These are phyloP conservation scores for Umbelopsis ramanniana DNA, from an alignment of 192 early-diverging fungal species.

Conservation along the genomic window DNA sequence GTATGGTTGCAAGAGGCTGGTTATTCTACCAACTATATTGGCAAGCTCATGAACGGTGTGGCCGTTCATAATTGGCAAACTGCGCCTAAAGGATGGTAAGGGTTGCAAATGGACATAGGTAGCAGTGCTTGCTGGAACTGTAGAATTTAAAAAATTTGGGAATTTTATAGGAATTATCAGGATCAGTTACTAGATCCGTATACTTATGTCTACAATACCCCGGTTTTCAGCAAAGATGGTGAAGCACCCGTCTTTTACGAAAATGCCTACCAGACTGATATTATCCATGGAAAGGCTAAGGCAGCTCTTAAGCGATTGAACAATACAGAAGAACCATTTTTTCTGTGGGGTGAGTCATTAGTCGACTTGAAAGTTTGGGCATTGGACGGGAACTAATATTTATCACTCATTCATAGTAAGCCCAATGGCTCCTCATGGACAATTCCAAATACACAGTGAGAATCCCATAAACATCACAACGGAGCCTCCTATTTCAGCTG, in stretches of 20 bases:
- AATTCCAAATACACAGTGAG: constrained; percentile 47
- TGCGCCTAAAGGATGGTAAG: constrained; percentile 36
- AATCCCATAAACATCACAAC: neutral
- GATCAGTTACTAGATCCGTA: constrained; percentile 56
- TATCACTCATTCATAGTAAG: constrained; percentile 46
- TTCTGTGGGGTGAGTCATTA: constrained; percentile 38
- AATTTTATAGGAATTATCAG: constrained; percentile 5
- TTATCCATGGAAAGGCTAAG: constrained; percentile 54
- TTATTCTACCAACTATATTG: constrained; percentile 68
- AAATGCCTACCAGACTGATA: constrained; percentile 59
- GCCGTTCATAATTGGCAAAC: constrained; percentile 41
- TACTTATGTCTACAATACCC: constrained; percentile 58
- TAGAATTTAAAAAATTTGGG: too few species aligned
- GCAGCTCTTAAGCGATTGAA: constrained; percentile 47
- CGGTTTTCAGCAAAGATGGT: constrained; percentile 64
- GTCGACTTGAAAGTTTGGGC: neutral
- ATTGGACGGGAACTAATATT: neutral
- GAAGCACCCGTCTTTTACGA: constrained; percentile 50
- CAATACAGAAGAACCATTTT: constrained; percentile 46
- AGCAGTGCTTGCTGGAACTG: too few species aligned
- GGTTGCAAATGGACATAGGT: neutral
- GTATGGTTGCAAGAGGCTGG: constrained; percentile 58
- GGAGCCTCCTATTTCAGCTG: constrained; percentile 58
- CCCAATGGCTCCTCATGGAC: constrained; percentile 65
- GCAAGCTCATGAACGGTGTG: constrained; percentile 68